Evolutionary conservation across 176 grass and related monocot genomes (phyloP), one percentile per base, ranked within the genome.

Genomic region (Saccharum officinarum): DNA sequence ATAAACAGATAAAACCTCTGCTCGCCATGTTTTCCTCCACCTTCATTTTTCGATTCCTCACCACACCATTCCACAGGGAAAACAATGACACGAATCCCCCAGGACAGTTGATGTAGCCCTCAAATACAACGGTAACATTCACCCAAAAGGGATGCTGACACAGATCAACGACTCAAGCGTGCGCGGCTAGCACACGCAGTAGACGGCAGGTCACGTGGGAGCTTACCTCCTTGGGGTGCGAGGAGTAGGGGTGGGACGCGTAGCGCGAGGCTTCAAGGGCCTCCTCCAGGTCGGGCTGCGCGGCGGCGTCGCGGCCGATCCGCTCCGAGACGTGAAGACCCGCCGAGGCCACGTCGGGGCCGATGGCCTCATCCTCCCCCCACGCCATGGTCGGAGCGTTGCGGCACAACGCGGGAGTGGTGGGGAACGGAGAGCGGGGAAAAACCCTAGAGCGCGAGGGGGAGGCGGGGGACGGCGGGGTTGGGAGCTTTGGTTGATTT

Each of bases 231-330:
- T 98, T 98, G 63, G 97, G 97, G 77, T 94, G 91, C 41, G 91
- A 86, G 37, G 93, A 86, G 84, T 98, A 98, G 41, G 93, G 93
- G n/a, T 98, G 91, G 55, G 93, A 95, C 8, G 97, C 92, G 79
- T 98, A 98, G 83, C 97, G 97, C 74, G 97, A 98, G 47, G 97
- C 91, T 88, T 98, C 97, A 20, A 98, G 89, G 1, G 89, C 88
- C 89, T 98, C 97, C 78, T 98, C 97, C 85, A 98, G 87, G 79
- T 98, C 97, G 60, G 94, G 89, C 68, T 94, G 93, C 23, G 88
- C 88, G 81, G 86, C 89, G 31, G 89, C 90, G 71, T 98, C 97
- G 55, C 79, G 89, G 49, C 86, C 88, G 84, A 98, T 96, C 18
- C 97, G 88, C 97, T 98, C 93, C 57, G 93, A 95, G 37, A 98